phyloP scores from a whole-genome alignment of 2,329 filamentous ascomycete species.

The Aspergillus luchuensis region DNA sequence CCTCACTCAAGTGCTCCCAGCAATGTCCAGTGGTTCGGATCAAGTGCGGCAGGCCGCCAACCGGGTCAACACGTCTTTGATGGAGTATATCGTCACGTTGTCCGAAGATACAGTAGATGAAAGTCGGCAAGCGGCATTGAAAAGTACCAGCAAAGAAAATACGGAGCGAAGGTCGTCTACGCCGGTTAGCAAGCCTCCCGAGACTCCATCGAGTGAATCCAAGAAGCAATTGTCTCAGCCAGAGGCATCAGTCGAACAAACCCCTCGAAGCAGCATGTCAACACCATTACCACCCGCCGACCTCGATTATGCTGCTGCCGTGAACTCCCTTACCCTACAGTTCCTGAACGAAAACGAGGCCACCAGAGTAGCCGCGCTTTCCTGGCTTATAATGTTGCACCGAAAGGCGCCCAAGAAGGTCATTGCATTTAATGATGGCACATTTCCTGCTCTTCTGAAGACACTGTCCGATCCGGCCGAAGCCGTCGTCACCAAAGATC shows the following conservation, averaged over 20 bases:
- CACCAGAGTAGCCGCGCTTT: constrained; percentile 87
- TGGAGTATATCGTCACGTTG: constrained; percentile 91
- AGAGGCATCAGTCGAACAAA: constrained; percentile 38
- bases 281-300: constrained; percentile 58
- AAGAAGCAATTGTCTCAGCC: constrained; percentile 34
- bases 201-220: constrained; percentile 30
- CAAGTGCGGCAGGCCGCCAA: constrained; percentile 84
- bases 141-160: constrained; percentile 44
- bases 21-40: constrained; percentile 89
- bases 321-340: constrained; percentile 86
- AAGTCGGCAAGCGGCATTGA: constrained; percentile 39
- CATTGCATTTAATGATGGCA: constrained; percentile 93
- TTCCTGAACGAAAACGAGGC: constrained; percentile 97
- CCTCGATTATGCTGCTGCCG: constrained; percentile 93
- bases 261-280: constrained; percentile 51
- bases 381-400: constrained; percentile 97
- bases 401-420: constrained; percentile 91
- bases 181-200: constrained; percentile 33
- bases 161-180: constrained; percentile 48
- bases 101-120: constrained; percentile 66
- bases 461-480: constrained; percentile 94
- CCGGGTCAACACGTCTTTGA: constrained; percentile 84
- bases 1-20: constrained; percentile 85
- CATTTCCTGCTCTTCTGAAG: constrained; percentile 92
- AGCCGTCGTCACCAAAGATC: constrained; percentile 89